Evolutionary conservation across 805 yeast species (phyloP), one percentile per base, ranked within the genome.

Genomic region (Hanseniaspora thailandica): DNA sequence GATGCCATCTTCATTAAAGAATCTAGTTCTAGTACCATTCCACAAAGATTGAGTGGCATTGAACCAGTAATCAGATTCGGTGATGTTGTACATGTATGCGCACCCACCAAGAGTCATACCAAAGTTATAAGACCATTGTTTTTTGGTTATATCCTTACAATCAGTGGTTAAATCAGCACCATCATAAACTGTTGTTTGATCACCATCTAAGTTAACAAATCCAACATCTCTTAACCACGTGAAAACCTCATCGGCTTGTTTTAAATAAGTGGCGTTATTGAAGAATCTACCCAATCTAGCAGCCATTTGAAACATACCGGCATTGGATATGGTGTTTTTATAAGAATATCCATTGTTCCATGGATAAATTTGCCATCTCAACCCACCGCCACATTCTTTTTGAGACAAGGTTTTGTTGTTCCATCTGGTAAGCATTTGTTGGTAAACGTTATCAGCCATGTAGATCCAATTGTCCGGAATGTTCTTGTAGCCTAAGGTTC

Each of bases 261-360:
- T 85, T 12, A 76, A 76, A 61, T 86, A 89, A 0, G 87, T 71
- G 31, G 73, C 75, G 67, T 89, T 86, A 36, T 76, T 76, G 1
- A 94, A 84, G 67, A 79, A 89, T 60, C 96, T 74, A 1, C 93
- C 93, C 59, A 89, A 74, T 57, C 97, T 75, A 0, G 96, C 93
- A 17, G 85, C 94, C 41, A 89, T 64, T 60, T 86, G 86, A 76
- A 89, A 88, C 53, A 89, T 71, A 47, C 89, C 85, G 23, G 95
- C 97, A 66, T 86, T 89, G n/a, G 94, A 76, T 55, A 89, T 86
- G 35, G 96, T 72, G 66, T 90, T 90, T 67, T 90, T 90, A 69
- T 90, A 90, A 66, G 85, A 84, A 66, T 88, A 90, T 56, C 97
- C 98, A 6, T 86, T 75, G 66, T 90, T 90, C 95, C 96, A 89